Percentiles rank a stretch among this genome's conserved stretches.
These are phyloP conservation scores for Rhexocercosporidium sp. DNA, from an alignment of 2,329 filamentous ascomycete species.

Conservation along the genomic window DNA sequence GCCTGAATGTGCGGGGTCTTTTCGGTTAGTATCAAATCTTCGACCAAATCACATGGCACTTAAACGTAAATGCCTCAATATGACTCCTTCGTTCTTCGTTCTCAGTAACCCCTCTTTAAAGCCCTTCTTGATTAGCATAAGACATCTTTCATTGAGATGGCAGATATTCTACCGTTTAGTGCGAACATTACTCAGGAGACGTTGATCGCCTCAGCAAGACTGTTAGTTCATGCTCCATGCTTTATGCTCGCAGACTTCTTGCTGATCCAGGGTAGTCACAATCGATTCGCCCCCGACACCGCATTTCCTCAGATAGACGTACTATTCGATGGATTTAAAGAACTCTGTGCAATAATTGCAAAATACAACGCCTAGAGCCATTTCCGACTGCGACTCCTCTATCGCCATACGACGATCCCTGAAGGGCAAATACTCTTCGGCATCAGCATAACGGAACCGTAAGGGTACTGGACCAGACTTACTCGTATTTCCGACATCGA, in stretches of 20 bases:
- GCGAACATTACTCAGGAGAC: constrained; percentile 16
- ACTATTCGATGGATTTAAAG: constrained; percentile 22
- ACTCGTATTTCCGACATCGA: constrained; percentile 23
- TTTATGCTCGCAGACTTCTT: constrained; percentile 17
- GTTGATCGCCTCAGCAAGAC: constrained; percentile 18
- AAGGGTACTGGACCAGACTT: constrained; percentile 19
- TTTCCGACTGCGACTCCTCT: constrained; percentile 20
- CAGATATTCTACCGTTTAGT: constrained; percentile 17
- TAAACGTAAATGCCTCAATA: background rate
- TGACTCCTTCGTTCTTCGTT: background rate
- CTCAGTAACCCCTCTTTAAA: background rate
- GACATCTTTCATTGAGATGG: constrained; percentile 12
- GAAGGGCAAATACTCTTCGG: constrained; percentile 21
- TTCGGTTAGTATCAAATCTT: constrained; percentile 9
- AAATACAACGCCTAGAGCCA: constrained; percentile 14
- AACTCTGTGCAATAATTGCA: constrained; percentile 25
- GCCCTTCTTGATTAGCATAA: constrained; percentile 4
- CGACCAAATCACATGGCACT: constrained; percentile 13
- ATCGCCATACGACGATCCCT: constrained; percentile 20
- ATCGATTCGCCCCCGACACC: constrained; percentile 16
- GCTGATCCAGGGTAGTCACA: constrained; percentile 22
- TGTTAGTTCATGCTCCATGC: constrained; percentile 17
- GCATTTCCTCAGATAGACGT: constrained; percentile 19
- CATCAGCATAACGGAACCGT: constrained; percentile 23
- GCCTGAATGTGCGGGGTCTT: constrained; percentile 6